Percentiles rank a stretch among this genome's conserved stretches.
These are phyloP conservation scores for Blastobotrys elegans DNA, from an alignment of 1,139 yeast species.

Conservation along the genomic window DNA sequence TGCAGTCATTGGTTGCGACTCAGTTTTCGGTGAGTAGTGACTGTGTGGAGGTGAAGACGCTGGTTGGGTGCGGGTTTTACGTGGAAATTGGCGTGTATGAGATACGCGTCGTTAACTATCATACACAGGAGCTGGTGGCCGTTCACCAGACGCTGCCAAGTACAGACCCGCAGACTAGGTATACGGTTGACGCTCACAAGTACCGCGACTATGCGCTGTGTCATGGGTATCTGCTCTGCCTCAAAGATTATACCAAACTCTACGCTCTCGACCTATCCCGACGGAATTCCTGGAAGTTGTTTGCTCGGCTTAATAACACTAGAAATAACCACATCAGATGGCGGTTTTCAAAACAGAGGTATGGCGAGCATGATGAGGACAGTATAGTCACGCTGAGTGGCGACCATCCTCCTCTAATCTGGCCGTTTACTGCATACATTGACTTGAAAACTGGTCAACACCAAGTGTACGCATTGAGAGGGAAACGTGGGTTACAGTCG, in stretches of 20 bases:
- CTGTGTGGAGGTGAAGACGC: neutral
- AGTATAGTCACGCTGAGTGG: neutral
- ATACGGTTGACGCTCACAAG: neutral
- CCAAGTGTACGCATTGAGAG: neutral
- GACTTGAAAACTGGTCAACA: neutral
- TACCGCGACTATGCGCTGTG: neutral
- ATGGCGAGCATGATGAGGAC: neutral
- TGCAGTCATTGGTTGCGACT: neutral
- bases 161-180: neutral
- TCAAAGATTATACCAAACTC: neutral
- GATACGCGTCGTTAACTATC: neutral
- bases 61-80: constrained; percentile 1
- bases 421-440: neutral
- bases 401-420: neutral
- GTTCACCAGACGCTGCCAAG: neutral
- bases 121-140: neutral
- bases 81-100: constrained; percentile 1
- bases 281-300: neutral
- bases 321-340: neutral
- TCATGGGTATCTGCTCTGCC: neutral
- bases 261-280: neutral
- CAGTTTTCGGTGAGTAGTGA: neutral
- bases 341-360: neutral
- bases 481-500: neutral
- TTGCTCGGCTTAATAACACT: neutral